Evolutionary conservation across 2,329 filamentous ascomycete genomes (phyloP), one percentile per base, ranked within the genome.

Genomic region (Ceratocystis colombiana): DNA sequence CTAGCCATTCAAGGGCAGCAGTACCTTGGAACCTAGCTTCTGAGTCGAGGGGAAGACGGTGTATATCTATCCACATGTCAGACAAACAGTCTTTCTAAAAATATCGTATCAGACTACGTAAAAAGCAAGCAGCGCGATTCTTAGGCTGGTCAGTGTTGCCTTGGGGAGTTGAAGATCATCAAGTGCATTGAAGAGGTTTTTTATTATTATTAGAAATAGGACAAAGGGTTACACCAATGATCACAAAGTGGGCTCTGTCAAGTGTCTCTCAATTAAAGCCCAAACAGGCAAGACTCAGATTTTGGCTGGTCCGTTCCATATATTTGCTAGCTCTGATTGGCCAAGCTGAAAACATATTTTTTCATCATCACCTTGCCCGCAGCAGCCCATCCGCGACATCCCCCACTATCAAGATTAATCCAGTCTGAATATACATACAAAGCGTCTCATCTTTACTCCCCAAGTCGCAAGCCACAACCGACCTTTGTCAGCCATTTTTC

Each of bases 271-370:
- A 41, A 41, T 15, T 50, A 6, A 28, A 53, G 55, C 59, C 59
- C 20, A 62, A 66, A 66, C 44, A 45, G 64, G 59, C 33, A 63
- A 66, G 45, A 66, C 44, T 37, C 25, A 28, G 28, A 57, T 17
- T 33, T 65, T 44, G n/a, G 44, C 15, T 33, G 61, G 55, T 44
- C 57, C 46, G 64, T 65, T 65, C 64, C 64, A 64, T 61, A 61
- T 53, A 67, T 61, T 30, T 41, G 41, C 8, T 37, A n/a, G 17
- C 28, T 48, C 30, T 67, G 62, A 67, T 67, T 67, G 66, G 66
- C 44, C 20, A 46, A 37, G 20, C 28, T 8, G 30, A 28, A 37
- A 67, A 64, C 12, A 59, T 59, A 55, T 48, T 48, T 67, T 67
- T 67, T 66, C 61, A 62, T 30, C n/a, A 20, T 41, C 48, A 28